phyloP scores from a whole-genome alignment of 202 grass and related monocot species.

The Alloteropsis angusta region DNA sequence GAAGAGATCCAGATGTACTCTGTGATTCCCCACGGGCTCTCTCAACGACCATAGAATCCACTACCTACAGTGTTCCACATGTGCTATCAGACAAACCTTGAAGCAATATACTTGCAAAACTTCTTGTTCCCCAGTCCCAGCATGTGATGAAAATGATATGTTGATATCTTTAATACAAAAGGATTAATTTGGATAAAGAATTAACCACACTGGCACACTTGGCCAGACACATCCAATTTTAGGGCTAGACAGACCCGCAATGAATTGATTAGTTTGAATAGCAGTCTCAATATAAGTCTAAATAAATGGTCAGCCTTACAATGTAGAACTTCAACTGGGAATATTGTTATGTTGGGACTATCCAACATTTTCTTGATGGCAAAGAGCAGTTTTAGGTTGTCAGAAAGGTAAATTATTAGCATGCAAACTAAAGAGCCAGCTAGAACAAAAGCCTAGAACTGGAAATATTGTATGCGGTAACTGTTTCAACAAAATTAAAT shows the following conservation, averaged over 20 bases:
- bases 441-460: not conserved
- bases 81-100: constrained; percentile 20
- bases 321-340: not conserved
- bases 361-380: not conserved
- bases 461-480: not conserved
- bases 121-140: not conserved
- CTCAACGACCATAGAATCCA: constrained; percentile 99
- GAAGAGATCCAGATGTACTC: constrained; percentile 95
- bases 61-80: constrained; percentile 53
- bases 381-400: not conserved
- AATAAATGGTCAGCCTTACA: not conserved
- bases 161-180: not conserved
- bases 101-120: constrained; percentile 5
- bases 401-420: not conserved
- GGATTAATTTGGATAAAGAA: not conserved
- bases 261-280: constrained; percentile 5
- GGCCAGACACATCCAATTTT: not conserved
- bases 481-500: not conserved
- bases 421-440: constrained; percentile 1
- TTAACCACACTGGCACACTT: not conserved
- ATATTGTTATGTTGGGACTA: not conserved
- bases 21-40: constrained; percentile 97
- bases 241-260: not conserved
- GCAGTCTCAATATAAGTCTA: not conserved
- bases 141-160: not conserved